Percentiles rank a stretch among this genome's conserved stretches.
phyloP scores from a whole-genome alignment of 768 basidiomycete species.

The Xerocomellus amylosporus region DNA sequence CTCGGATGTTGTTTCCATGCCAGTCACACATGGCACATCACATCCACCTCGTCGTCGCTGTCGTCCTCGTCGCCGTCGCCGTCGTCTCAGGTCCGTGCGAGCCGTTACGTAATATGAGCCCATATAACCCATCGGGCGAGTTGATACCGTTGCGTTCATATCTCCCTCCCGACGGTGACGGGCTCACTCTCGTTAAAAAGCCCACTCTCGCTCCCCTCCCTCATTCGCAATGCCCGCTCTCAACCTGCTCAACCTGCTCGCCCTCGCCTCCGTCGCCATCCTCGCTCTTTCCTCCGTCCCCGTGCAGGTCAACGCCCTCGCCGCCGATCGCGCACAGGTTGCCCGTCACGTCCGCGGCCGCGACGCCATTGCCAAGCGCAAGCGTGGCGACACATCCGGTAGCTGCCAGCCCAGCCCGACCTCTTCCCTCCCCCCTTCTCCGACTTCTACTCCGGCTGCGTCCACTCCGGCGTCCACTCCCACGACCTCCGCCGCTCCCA shows the following conservation, averaged over 20 bases:
- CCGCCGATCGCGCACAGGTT: slow-evolving; percentile 36
- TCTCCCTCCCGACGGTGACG: slow-evolving; percentile 16
- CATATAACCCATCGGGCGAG: neutral
- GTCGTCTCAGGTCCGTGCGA: slow-evolving; percentile 18
- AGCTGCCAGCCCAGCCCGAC: slow-evolving; percentile 59
- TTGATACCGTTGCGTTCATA: neutral
- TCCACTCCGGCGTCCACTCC: slow-evolving; percentile 11
- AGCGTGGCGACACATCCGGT: slow-evolving; percentile 40
- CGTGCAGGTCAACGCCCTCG: slow-evolving; percentile 52
- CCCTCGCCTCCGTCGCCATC: slow-evolving; percentile 57
- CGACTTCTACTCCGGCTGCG: neutral
- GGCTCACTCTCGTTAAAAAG: slow-evolving; percentile 12
- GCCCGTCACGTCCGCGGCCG: slow-evolving; percentile 49
- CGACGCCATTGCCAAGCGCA: slow-evolving; percentile 49
- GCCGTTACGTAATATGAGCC: slow-evolving; percentile 20
- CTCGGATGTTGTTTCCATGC: slow-evolving; percentile 44
- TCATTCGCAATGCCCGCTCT: slow-evolving; percentile 40
- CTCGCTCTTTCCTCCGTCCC: slow-evolving; percentile 49
- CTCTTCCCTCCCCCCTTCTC: slow-evolving; percentile 12
- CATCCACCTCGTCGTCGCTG: neutral
- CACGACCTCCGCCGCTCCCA: neutral
- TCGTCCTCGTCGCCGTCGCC: neutral
- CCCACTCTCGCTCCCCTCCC: slow-evolving; percentile 2
- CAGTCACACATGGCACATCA: slow-evolving; percentile 10
- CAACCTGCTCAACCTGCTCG: slow-evolving; percentile 57